Base-by-base conservation (phyloP, 106 monocot genomes). In the Xerophyta viscosa region DNA sequence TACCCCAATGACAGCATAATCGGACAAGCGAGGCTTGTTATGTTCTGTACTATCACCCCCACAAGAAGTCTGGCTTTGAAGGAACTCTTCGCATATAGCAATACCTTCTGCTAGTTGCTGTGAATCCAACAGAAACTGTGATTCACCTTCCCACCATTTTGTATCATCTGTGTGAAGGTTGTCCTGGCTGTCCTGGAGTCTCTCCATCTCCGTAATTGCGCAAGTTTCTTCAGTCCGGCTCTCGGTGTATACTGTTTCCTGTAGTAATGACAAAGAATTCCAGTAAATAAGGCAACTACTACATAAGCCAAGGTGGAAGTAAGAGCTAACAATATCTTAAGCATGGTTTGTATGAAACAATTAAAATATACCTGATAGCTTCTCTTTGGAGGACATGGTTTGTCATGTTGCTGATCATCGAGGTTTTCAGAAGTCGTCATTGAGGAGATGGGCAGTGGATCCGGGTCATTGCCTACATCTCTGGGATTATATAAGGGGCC, bases 21-120 rank as follows among this genome's bases (percentile, higher is more conserved):
- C 91, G 31, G 86, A 66, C 26, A 91, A 52, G 28, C 66, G 37
- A 55, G 82, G 73, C 44, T 59, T 79, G 36, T 31, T 45, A 18
- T 18, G 50, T 44, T 54, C 71, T 8, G 58, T 48, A 41, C 52
- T 78, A 10, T 67, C 72, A 36, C 60, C 82, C 19, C 75, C 78
- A 62, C 79, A 86, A 20, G 90, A 82, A 48, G 77, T 55, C 64
- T 98, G 98, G 66, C 98, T 98, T 22, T 68, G 78, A 50, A 98
- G 86, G 19, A 98, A 89, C 70, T 98, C 98, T 3, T 90, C 89
- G 42, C 85, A 86, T 24, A 90, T 30, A 21, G 89, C 84, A n/a
- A 98, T 71, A 20, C 82, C 82, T 37, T 85, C 89, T 33, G 86
- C 98, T 37, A 98, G 70, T 66, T 98, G 86, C 70, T 98, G 98